A percentile compares a stretch with the other conserved stretches of the same genome.
Evolutionary conservation across 2,329 filamentous ascomycete genomes (phyloP).

Genomic region (Botrytis porri): DNA sequence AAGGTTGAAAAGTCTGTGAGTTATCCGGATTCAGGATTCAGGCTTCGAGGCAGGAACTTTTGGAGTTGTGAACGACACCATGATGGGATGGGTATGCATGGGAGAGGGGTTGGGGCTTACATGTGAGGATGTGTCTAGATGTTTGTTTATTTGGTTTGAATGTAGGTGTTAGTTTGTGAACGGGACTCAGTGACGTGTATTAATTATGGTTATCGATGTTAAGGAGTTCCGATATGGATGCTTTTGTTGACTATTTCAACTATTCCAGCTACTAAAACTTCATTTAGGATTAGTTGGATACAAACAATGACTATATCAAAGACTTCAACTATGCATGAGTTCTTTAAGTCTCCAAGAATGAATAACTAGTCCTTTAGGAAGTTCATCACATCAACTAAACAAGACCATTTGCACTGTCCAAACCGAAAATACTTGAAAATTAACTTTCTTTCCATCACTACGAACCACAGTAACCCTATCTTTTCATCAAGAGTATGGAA

Average conservation of each 20-base stretch:
- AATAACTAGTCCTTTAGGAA: not conserved
- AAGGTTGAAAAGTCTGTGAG: not conserved
- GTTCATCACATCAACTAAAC: not conserved
- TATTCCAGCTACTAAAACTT: not conserved
- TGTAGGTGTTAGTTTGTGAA: not conserved
- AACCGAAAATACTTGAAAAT: fast-evolving
- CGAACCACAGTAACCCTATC: not conserved
- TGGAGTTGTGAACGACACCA: not conserved
- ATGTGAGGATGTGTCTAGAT: not conserved
- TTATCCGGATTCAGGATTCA: not conserved
- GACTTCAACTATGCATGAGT: not conserved
- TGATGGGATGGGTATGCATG: not conserved
- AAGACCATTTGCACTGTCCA: fast-evolving
- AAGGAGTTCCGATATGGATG: not conserved
- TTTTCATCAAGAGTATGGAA: fast-evolving
- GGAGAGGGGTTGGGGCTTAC: not conserved
- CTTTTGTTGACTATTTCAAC: not conserved
- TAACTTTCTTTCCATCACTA: not conserved
- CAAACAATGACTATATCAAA: not conserved
- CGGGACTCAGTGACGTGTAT: fast-evolving
- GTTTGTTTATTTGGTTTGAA: fast-evolving
- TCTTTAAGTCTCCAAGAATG: too few relatives aligned
- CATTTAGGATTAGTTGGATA: too few relatives aligned
- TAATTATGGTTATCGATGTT: fast-evolving
- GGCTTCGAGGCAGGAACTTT: not conserved